phyloP scores from a whole-genome alignment of 192 early-diverging fungal species.

The Piromyces sp. region DNA sequence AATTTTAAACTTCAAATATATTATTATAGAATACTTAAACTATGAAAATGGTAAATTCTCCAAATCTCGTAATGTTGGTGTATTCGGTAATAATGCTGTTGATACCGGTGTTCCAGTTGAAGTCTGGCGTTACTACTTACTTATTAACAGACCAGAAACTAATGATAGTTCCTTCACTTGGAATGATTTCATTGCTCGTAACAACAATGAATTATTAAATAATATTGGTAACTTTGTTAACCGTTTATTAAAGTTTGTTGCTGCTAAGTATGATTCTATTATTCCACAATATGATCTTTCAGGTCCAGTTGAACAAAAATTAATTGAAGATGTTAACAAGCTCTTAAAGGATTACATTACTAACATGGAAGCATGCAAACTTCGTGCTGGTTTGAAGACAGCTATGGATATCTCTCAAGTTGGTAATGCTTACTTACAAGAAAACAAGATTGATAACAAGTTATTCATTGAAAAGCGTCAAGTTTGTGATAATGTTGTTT shows the following conservation, averaged over 20 bases:
- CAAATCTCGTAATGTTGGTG: constrained; percentile 86
- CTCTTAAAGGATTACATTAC: constrained; percentile 60
- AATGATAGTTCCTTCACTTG: constrained; percentile 83
- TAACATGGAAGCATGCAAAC: constrained; percentile 55
- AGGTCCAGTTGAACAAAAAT: constrained; percentile 38
- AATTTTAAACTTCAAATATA: too few relatives aligned
- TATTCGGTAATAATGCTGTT: constrained; percentile 90
- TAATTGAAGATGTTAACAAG: constrained; percentile 69
- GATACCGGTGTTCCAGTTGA: constrained; percentile 75
- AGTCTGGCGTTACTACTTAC: constrained; percentile 94
- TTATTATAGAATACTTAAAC: constrained; percentile 74
- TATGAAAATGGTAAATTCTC: constrained; percentile 95
- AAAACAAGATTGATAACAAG: constrained; percentile 76
- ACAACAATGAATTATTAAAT: constrained; percentile 87
- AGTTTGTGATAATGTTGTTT: constrained; percentile 75
- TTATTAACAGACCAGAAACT: constrained; percentile 81
- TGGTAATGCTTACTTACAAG: constrained; percentile 90
- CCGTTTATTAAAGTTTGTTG: constrained; percentile 83
- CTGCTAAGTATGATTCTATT: constrained; percentile 74
- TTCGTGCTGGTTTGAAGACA: constrained; percentile 58
- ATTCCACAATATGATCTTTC: constrained; percentile 40
- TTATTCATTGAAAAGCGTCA: constrained; percentile 59
- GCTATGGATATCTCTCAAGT: constrained; percentile 90
- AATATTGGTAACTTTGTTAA: constrained; percentile 98
- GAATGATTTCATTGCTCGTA: constrained; percentile 77